Conservation (phyloP, 352 stramenopile species). For the Globisporangium uncinulatum region DNA sequence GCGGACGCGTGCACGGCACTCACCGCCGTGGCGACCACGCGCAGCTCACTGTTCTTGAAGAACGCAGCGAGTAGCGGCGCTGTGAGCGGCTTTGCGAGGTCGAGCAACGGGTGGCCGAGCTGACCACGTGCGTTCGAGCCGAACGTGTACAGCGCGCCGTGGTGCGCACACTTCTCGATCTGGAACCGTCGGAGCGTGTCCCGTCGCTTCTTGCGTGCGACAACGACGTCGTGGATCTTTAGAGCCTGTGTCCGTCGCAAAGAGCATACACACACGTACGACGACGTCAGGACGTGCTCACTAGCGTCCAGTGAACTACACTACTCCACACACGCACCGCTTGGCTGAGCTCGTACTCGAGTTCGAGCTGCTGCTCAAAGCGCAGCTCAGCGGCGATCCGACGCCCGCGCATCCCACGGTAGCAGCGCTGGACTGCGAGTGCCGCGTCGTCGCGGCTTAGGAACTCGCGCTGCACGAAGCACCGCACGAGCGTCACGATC, state of each 20-base stretch:
- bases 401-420: slow-evolving; percentile 47
- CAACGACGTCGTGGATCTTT: slow-evolving; percentile 62
- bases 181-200: slow-evolving; percentile 63
- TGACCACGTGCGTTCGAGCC: slow-evolving; percentile 51
- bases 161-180: slow-evolving; percentile 63
- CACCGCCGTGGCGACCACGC: slow-evolving; percentile 35
- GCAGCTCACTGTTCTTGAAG: slow-evolving; percentile 72
- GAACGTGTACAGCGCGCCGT: slow-evolving; percentile 70
- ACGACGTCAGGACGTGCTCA: neutral
- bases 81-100: slow-evolving; percentile 27
- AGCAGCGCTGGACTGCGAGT: slow-evolving; percentile 44
- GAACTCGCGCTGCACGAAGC: slow-evolving; percentile 65
- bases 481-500: slow-evolving; percentile 62
- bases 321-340: slow-evolving; percentile 13
- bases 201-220: slow-evolving; percentile 53
- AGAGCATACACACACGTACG: neutral
- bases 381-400: slow-evolving; percentile 38
- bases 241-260: slow-evolving; percentile 17
- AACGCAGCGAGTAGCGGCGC: slow-evolving; percentile 42
- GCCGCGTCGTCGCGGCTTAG: slow-evolving; percentile 50
- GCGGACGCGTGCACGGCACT: slow-evolving; percentile 53
- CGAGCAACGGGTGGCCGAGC: slow-evolving; percentile 40
- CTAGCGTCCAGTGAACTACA: neutral
- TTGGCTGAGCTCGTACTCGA: slow-evolving; percentile 47
- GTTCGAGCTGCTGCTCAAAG: slow-evolving; percentile 46